Evolutionary conservation across 176 grass and related monocot genomes (phyloP).

Genomic region (Oryza punctata): DNA sequence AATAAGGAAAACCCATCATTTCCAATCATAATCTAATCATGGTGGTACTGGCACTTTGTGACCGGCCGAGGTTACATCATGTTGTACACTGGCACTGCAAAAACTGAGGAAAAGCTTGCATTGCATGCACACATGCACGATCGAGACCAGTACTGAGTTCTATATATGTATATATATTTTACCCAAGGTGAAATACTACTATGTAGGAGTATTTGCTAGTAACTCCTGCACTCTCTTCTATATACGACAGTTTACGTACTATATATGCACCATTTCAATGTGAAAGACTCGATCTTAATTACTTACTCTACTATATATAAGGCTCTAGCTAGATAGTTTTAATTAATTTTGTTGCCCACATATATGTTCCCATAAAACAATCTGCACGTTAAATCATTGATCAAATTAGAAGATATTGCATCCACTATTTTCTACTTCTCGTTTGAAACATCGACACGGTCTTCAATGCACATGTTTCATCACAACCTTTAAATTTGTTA

Average conservation of each 20-base stretch:
- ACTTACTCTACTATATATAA: background rate
- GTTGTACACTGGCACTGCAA: constrained; percentile 31
- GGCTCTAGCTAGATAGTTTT: background rate
- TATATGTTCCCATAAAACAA: background rate
- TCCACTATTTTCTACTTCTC: too few species aligned
- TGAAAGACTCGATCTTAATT: too few species aligned
- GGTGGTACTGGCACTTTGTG: constrained; percentile 31
- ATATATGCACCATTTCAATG: too few species aligned
- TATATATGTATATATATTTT: constrained; percentile 1
- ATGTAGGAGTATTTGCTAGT: background rate
- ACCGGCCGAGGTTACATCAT: constrained; percentile 35
- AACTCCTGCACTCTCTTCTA: background rate
- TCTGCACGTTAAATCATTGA: background rate
- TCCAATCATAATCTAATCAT: constrained; percentile 52
- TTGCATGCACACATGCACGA: constrained; percentile 33
- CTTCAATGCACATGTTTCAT: too few species aligned
- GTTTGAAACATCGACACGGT: too few species aligned
- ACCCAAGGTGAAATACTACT: background rate
- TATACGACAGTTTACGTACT: too few species aligned
- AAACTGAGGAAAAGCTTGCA: constrained; percentile 38
- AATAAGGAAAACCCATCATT: constrained; percentile 37
- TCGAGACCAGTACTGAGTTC: background rate
- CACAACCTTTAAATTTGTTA: too few species aligned
- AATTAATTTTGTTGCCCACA: background rate
- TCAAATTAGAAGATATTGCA: background rate